These are phyloP conservation scores for Gastrodia elata DNA, from an alignment of 106 monocot species.

Conservation along the genomic window DNA sequence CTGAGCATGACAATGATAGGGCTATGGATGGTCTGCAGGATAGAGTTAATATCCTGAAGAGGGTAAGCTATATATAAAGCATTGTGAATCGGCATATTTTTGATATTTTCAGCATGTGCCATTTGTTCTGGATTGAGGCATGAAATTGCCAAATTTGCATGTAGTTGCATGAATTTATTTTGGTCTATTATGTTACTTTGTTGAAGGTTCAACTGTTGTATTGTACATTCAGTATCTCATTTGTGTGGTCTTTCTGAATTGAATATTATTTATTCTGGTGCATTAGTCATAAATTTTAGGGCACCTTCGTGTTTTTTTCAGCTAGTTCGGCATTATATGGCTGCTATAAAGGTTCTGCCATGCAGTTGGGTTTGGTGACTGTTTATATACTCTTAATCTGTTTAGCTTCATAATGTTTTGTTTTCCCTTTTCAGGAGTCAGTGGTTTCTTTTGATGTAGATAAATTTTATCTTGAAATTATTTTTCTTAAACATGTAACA, in stretches of 20 bases:
- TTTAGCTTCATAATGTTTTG: not conserved
- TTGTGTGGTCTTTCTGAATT: not conserved
- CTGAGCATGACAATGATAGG: conserved; percentile 42
- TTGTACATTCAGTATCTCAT: not conserved
- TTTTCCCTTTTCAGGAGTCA: not conserved
- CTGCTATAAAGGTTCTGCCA: not conserved
- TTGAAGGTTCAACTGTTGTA: not conserved
- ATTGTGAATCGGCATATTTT: not conserved
- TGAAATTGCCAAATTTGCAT: not conserved
- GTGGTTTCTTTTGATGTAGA: no score
- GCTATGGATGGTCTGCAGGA: conserved; percentile 46
- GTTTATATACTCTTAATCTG: not conserved
- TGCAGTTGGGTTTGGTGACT: not conserved
- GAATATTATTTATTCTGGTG: not conserved
- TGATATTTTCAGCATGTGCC: not conserved
- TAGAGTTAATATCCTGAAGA: conserved; percentile 46
- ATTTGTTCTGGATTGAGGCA: not conserved
- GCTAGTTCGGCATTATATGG: not conserved
- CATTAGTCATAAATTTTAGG: not conserved
- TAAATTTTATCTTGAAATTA: no score
- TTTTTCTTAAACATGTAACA: no score
- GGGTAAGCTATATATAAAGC: conserved; percentile 23
- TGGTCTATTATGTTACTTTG: not conserved
- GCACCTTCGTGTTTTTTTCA: not conserved
- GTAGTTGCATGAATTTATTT: not conserved